Evolutionary conservation across 352 stramenopile genomes (phyloP).

Genomic region (Phytophthora capsici): DNA sequence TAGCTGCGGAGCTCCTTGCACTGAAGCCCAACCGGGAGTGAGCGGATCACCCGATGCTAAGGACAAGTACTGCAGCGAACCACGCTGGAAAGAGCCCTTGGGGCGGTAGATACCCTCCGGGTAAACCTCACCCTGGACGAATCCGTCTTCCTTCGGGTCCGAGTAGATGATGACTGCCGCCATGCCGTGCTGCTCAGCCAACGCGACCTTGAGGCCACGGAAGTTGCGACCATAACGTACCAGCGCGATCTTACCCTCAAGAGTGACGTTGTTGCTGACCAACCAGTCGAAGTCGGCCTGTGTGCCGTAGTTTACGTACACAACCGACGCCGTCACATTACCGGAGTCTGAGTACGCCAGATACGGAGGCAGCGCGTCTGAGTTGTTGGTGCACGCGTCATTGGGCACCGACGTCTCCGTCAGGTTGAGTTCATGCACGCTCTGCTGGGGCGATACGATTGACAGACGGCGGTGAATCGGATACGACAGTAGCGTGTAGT

Average conservation of each 20-base stretch:
- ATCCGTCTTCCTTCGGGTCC: slow-evolving; percentile 79
- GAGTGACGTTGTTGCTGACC: slow-evolving; percentile 46
- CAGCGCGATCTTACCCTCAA: slow-evolving; percentile 69
- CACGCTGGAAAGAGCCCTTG: slow-evolving; percentile 65
- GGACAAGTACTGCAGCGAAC: slow-evolving; percentile 69
- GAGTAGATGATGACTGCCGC: slow-evolving; percentile 74
- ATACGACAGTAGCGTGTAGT: slow-evolving; percentile 71
- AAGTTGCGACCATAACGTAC: slow-evolving; percentile 65
- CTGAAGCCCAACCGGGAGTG: slow-evolving; percentile 41
- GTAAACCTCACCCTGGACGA: slow-evolving; percentile 55
- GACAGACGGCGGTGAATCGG: slow-evolving; percentile 46
- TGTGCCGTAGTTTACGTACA: slow-evolving; percentile 59
- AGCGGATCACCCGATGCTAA: slow-evolving; percentile 66
- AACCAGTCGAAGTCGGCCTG: slow-evolving; percentile 71
- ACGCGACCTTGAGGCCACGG: slow-evolving; percentile 66
- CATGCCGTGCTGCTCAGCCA: slow-evolving; percentile 59
- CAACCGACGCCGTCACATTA: slow-evolving; percentile 45
- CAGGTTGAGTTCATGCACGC: slow-evolving; percentile 48
- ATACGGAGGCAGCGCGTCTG: slow-evolving; percentile 59
- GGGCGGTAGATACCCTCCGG: slow-evolving; percentile 69
- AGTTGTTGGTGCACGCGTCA: slow-evolving; percentile 63
- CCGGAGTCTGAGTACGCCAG: slow-evolving; percentile 46
- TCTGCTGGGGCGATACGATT: slow-evolving; percentile 45
- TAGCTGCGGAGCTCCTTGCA: slow-evolving; percentile 31
- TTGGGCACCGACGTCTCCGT: slow-evolving; percentile 63